These are phyloP conservation scores for Trypethelium eluteriae DNA, from an alignment of 495 filamentous ascomycete genomes.

Conservation along the genomic window DNA sequence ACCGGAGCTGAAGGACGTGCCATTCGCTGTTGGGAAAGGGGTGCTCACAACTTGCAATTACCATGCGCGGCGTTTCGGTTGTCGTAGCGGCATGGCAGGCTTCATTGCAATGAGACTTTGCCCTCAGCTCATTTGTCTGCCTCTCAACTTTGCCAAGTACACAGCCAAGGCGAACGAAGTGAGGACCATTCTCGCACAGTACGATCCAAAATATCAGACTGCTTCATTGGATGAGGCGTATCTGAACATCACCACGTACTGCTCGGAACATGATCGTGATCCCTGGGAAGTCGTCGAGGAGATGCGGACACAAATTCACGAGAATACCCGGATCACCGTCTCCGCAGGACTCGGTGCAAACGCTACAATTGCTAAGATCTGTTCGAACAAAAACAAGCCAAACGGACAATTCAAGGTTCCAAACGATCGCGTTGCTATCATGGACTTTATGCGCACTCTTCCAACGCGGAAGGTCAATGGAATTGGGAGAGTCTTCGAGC, in stretches of 20 bases:
- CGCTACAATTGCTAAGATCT: constrained; percentile 87
- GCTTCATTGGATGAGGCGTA: constrained; percentile 95
- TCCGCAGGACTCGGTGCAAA: constrained; percentile 94
- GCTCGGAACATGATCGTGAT: constrained; percentile 54
- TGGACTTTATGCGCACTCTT: constrained; percentile 76
- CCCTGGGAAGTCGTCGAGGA: constrained; percentile 67
- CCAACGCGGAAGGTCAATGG: constrained; percentile 89
- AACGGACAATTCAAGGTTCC: constrained; percentile 82
- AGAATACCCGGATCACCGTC: constrained; percentile 75
- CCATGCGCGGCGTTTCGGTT: constrained; percentile 78
- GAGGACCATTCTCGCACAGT: constrained; percentile 69
- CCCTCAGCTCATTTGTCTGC: constrained; percentile 74
- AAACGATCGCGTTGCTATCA: constrained; percentile 60
- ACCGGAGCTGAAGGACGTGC: constrained; percentile 79
- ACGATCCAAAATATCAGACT: constrained; percentile 85
- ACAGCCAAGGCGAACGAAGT: constrained; percentile 83
- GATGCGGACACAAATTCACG: constrained; percentile 67
- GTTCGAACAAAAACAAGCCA: constrained; percentile 90
- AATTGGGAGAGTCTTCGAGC: constrained; percentile 85
- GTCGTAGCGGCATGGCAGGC: constrained; percentile 86
- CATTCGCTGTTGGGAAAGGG: constrained; percentile 88
- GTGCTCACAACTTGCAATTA: constrained; percentile 97
- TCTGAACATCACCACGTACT: constrained; percentile 89
- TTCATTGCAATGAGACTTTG: constrained; percentile 95
- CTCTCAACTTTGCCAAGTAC: constrained; percentile 85